Evolutionary conservation across 371 early-diverging fungal genomes (phyloP), one percentile per base, ranked within the genome.

Genomic region (Globomyces sp.): DNA sequence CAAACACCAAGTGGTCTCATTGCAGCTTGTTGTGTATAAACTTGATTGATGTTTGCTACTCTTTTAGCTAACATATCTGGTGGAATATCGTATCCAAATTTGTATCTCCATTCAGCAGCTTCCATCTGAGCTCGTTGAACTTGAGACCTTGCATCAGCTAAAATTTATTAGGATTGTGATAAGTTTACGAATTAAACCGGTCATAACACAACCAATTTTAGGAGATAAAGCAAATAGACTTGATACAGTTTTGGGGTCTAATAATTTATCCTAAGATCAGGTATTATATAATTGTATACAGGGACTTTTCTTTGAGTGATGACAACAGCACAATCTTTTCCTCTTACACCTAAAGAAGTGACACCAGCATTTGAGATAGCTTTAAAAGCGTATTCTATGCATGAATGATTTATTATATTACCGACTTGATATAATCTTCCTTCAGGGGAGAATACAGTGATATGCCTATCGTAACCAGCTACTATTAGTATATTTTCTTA

Each of bases 351-450:
- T 46, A 99, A 89, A 36, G 95, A 91, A 11, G 99, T 99, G 68
- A 93, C 80, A 52, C 94, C 96, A 48, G 93, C 87, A 74, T 93
- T 95, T 39, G 94, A 87, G 73, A 99, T 98, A 24, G 98, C 99
- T 81, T 99, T 99, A 83, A 98, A 98, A 46, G 99, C 98, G 83
- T 99, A 99, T 74, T 99, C 99, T 96, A 37, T 36, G 24, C 0
- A 24, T 24, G 24, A 24, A 24, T 24, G 63, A 41, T 41, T 4
- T 2, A 36, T 57, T 6, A 9, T 77, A 87, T 65, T 86, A 95
- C 95, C 96, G 68, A 99, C 98, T 93, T 99, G 99, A 77, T 96
- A 99, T 71, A 99, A 88, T 59, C 97, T 86, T 61, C 99, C 99
- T 76, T 99, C 99, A 46, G 98, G 98, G 13, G 98, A 98, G 74